These are phyloP conservation scores for Epichloe hybrida DNA, from an alignment of 2,329 filamentous ascomycete species.

Conservation along the genomic window DNA sequence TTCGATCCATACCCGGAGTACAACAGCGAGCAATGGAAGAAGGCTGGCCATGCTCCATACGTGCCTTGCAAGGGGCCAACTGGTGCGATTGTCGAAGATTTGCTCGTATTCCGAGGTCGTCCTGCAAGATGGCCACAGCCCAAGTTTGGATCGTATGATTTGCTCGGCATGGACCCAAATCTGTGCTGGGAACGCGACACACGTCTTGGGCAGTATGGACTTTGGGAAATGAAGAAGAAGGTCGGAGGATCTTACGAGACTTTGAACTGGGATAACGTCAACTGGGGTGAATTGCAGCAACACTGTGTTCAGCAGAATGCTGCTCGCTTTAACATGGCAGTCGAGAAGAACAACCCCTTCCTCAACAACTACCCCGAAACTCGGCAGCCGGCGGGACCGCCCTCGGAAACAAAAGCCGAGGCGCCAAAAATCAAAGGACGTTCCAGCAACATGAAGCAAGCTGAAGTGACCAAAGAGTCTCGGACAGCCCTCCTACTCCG, in stretches of 20 bases:
- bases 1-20: slow-evolving; percentile 64
- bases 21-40: slow-evolving; percentile 47
- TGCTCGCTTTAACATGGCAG: slow-evolving; percentile 41
- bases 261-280: slow-evolving; percentile 48
- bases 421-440: slow-evolving; percentile 8
- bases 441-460: slow-evolving; percentile 5
- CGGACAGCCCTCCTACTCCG: slow-evolving; percentile 66
- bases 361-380: slow-evolving; percentile 27
- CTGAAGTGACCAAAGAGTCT: slow-evolving; percentile 23
- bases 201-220: slow-evolving; percentile 54
- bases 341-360: slow-evolving; percentile 28
- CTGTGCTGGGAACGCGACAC: slow-evolving; percentile 57
- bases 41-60: slow-evolving; percentile 41
- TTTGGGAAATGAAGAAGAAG: slow-evolving; percentile 34
- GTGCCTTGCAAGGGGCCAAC: slow-evolving; percentile 52
- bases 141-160: slow-evolving; percentile 48
- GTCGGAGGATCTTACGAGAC: slow-evolving; percentile 22
- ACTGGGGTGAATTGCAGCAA: slow-evolving; percentile 59
- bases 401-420: slow-evolving; percentile 1
- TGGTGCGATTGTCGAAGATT: slow-evolving; percentile 45
- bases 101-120: slow-evolving; percentile 49
- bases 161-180: slow-evolving; percentile 46
- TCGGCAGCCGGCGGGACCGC: slow-evolving; percentile 7
- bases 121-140: slow-evolving; percentile 45
- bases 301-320: slow-evolving; percentile 53